Evolutionary conservation across 768 basidiomycete genomes (phyloP), one percentile per base, ranked within the genome.

Genomic region (Epithele typhae): DNA sequence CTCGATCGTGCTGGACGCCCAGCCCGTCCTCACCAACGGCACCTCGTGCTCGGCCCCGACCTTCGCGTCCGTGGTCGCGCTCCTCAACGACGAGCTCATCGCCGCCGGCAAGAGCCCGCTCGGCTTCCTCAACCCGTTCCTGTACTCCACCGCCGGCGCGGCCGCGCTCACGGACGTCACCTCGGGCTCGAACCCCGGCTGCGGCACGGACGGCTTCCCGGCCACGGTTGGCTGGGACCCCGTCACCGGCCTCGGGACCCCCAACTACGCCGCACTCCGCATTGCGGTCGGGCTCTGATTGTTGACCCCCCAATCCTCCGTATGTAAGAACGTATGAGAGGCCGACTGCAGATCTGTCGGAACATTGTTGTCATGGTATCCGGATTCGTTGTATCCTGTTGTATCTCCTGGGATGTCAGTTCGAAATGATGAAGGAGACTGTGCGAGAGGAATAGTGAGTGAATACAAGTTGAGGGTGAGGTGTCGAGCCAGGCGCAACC

Each of bases 241-340:
- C 18, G 60, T 62, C 44, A 83, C 80, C 35, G 80, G 80, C n/a
- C 63, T 80, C 18, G 81, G 82, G 3, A 82, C 79, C 4, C 80
- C 81, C 14, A n/a, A n/a, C n/a, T n/a, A n/a, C n/a, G n/a, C n/a
- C n/a, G n/a, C n/a, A n/a, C n/a, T n/a, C n/a, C n/a, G n/a, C n/a
- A n/a, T n/a, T n/a, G n/a, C n/a, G n/a, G n/a, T n/a, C n/a, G n/a
- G n/a, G n/a, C n/a, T n/a, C n/a, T n/a, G n/a, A n/a, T n/a, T n/a
- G n/a, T n/a, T n/a, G n/a, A n/a, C n/a, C n/a, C n/a, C n/a, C n/a
- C n/a, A n/a, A n/a, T n/a, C n/a, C n/a, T n/a, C n/a, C n/a, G n/a
- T n/a, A n/a, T n/a, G n/a, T n/a, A n/a, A n/a, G n/a, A n/a, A n/a
- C n/a, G n/a, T n/a, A n/a, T n/a, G n/a, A n/a, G n/a, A n/a, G n/a